Conservation (phyloP, 208 protist species). For the Novymonas esmeraldas region DNA sequence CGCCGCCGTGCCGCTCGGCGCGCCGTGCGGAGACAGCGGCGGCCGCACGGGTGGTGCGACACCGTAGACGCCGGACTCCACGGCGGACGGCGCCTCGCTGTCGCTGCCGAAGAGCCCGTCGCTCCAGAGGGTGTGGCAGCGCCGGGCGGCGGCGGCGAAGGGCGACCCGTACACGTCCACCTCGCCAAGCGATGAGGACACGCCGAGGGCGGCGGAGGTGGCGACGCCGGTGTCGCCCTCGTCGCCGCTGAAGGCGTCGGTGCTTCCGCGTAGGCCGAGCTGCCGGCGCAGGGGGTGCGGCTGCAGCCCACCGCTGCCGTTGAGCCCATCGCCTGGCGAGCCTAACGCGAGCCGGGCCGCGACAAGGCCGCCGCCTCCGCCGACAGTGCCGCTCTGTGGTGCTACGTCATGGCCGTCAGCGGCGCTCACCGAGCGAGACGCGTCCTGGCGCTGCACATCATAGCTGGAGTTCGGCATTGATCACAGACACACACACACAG, state of each 20-base stretch:
- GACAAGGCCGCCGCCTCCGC: too few species aligned
- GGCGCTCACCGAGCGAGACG: background rate
- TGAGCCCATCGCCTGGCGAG: background rate
- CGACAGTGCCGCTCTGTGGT: background rate
- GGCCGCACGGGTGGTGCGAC: background rate
- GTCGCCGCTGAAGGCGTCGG: background rate
- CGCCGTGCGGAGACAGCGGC: too few species aligned
- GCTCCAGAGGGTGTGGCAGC: background rate
- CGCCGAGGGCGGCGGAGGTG: background rate
- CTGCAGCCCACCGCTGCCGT: background rate
- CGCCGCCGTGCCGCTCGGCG: too few species aligned
- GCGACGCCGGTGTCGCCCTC: background rate
- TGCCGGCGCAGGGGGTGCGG: background rate
- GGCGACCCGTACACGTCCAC: background rate
- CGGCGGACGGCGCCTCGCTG: background rate
- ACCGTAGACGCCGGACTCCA: background rate
- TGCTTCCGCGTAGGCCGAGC: background rate
- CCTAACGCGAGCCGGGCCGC: background rate
- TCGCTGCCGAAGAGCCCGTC: background rate
- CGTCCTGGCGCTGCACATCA: background rate
- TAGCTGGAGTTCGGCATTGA: background rate
- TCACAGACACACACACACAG: background rate
- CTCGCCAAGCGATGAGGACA: background rate
- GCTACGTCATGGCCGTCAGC: background rate
- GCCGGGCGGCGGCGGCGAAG: background rate